Base-by-base conservation (phyloP, 495 filamentous ascomycete species). In the Xylaria palmicola region DNA sequence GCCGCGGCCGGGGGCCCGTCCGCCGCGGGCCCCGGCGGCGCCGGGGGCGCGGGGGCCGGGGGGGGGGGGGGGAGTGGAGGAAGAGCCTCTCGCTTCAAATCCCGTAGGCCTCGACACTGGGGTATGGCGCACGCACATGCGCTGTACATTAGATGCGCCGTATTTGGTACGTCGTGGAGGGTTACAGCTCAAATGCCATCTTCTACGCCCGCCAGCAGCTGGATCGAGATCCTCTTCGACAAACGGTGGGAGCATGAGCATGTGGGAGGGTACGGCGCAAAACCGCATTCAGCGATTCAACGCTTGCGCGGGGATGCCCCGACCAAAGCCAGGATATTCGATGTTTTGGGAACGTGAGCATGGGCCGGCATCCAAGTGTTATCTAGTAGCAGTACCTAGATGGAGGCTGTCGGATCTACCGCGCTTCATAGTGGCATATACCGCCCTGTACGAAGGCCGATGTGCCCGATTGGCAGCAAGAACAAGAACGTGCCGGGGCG, bases 71-170 rank as follows among this genome's bases (percentile, higher is more conserved):
- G 34, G 19, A 49, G 24, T 59, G 56, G 56, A 50, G 43, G 44
- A 43, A 59, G 56, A 59, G 56, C 56, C 56, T 49, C 56, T 50
- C 56, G 44, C 44, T 26, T 59, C 41, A 34, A 39, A 10, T 50
- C 43, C 36, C n/a, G 22, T 48, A 45, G 49, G 24, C 44, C 34
- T 54, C 50, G 50, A 54, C 26, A 47, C 50, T 54, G 34, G 50
- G 36, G 40, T 22, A 54, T 39, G 19, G 50, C 22, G 50, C 51
- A 40, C 39, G 36, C 13, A 54, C 8, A 19, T 40, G 19, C 12
- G 4, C n/a, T 50, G 9, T 20, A 50, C 29, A n/a, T 17, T 34
- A 44, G 9, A 17, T 41, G 19, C 37, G 30, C 39, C 24, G 40
- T 26, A 32, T 36, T 22, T n/a, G n/a, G 24, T 15, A 19, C 27